These are phyloP conservation scores for Clavariopsis aquatica DNA, from an alignment of 495 filamentous ascomycete genomes.

Conservation along the genomic window DNA sequence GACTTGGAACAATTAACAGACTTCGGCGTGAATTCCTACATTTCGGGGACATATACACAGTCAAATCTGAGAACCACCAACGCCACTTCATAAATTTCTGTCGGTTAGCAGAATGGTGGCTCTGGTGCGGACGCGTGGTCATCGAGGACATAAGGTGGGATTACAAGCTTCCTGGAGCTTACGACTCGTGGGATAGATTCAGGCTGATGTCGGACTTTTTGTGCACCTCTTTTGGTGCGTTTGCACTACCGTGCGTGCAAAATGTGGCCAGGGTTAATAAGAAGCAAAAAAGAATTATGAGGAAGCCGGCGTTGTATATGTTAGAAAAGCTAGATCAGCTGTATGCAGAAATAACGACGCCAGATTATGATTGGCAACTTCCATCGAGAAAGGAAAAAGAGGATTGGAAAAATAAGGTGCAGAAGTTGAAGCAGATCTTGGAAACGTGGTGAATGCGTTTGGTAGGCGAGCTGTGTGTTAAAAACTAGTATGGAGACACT, in stretches of 20 bases:
- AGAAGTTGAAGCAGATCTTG: neutral
- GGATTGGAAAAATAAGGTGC: neutral
- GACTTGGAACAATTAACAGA: neutral
- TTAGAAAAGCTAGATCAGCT: neutral
- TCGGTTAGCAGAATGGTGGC: conserved; percentile 5
- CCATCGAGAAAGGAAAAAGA: neutral
- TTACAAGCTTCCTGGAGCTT: neutral
- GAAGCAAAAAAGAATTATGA: conserved; percentile 1
- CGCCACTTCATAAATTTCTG: conserved; percentile 3
- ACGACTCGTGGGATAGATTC: too few species aligned
- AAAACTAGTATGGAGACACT: neutral
- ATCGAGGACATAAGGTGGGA: neutral
- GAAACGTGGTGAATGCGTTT: neutral
- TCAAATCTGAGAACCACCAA: neutral
- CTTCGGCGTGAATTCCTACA: neutral
- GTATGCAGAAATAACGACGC: neutral
- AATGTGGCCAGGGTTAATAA: neutral
- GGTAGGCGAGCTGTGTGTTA: neutral
- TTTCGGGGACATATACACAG: neutral
- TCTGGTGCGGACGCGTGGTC: neutral
- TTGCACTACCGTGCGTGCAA: conserved; percentile 1
- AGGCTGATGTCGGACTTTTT: neutral
- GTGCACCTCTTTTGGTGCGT: neutral
- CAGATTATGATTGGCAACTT: neutral
- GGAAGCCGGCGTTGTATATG: conserved; percentile 5